Percentiles rank a stretch among this genome's conserved stretches.
Evolutionary conservation across 78 protist genomes (phyloP).

Genomic region (Creolimax fragrantissima): DNA sequence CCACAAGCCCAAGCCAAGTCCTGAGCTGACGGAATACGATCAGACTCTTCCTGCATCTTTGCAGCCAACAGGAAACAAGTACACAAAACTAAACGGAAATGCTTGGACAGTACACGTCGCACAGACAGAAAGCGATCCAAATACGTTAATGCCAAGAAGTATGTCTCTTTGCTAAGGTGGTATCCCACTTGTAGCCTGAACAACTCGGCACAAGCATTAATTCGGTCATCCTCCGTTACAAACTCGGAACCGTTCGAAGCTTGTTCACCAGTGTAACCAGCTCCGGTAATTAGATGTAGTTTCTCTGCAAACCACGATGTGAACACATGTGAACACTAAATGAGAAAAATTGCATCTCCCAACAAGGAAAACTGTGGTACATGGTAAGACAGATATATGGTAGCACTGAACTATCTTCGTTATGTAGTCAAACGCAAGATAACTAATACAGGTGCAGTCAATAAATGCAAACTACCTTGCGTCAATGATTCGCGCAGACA

Average conservation of each 20-base stretch:
- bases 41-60: not conserved
- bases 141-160: not conserved
- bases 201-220: not conserved
- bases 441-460: too few relatives aligned
- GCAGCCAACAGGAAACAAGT: not conserved
- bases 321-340: too few relatives aligned
- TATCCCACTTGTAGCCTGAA: not conserved
- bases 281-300: not conserved
- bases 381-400: too few relatives aligned
- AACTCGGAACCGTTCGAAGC: not conserved
- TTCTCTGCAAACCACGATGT: not conserved
- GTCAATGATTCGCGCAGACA: not conserved
- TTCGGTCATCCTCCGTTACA: not conserved
- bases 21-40: not conserved
- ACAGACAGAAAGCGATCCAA: not conserved
- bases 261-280: not conserved
- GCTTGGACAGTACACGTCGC: not conserved
- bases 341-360: too few relatives aligned
- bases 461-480: too few relatives aligned
- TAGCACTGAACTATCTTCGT: too few relatives aligned
- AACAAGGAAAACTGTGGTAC: too few relatives aligned
- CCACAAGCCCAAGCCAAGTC: not conserved
- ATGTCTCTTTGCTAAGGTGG: not conserved
- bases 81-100: not conserved
- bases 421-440: too few relatives aligned